phyloP scores from a whole-genome alignment of 1,284 basidiomycete genomes.

The Ceratobasidium theobromae region DNA sequence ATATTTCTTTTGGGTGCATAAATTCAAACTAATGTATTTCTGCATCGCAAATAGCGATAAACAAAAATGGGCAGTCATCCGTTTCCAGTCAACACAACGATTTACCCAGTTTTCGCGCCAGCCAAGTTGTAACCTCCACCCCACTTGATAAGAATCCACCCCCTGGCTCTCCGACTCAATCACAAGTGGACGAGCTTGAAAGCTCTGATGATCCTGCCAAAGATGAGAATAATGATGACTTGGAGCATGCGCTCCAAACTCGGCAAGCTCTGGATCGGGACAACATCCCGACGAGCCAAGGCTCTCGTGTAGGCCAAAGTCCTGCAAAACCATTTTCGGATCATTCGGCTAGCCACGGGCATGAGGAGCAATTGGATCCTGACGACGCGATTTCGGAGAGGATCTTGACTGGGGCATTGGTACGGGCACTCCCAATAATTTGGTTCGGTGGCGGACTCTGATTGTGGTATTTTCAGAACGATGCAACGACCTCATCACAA shows the following conservation, averaged over 20 bases:
- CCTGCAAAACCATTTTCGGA: no score
- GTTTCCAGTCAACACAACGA: conserved; percentile 5
- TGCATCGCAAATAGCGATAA: conserved; percentile 28
- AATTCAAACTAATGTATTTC: conserved; percentile 2
- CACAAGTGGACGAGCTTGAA: neutral
- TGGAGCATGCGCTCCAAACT: no score
- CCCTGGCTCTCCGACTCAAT: neutral
- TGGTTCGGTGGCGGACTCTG: no score
- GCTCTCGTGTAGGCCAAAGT: no score
- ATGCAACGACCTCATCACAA: no score
- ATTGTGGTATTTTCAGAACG: no score
- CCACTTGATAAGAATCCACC: conserved; percentile 17
- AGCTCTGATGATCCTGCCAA: neutral
- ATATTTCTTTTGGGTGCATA: neutral
- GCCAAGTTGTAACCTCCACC: conserved; percentile 23
- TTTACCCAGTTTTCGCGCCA: conserved; percentile 20
- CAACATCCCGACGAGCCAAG: no score
- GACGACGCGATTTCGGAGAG: conserved; percentile 14
- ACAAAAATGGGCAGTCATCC: neutral
- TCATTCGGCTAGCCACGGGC: no score
- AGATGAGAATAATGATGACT: neutral
- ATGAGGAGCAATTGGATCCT: neutral
- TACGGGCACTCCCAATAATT: no score
- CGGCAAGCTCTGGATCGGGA: no score
- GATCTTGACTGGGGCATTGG: neutral